phyloP scores from a whole-genome alignment of 225 moss, liverwort and hornwort genomes.

The Antitrichia curtipendula region DNA sequence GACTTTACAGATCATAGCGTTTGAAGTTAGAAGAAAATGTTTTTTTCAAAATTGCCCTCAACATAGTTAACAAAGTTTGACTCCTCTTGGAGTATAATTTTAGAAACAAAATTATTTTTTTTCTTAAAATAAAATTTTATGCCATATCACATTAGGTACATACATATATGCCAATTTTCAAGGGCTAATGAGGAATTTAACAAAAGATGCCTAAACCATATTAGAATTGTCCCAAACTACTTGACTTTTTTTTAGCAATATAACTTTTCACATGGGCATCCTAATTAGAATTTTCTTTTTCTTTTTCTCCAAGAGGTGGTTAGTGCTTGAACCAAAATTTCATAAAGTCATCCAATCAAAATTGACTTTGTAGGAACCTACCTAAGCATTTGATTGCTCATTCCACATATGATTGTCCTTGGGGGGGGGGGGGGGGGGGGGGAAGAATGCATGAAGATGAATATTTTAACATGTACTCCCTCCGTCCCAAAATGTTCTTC shows the following conservation, averaged over 20 bases:
- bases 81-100: not conserved
- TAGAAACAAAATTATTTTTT: not conserved
- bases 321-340: not conserved
- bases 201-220: not conserved
- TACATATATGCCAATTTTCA: not conserved
- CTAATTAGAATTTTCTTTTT: accelerated
- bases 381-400: not conserved
- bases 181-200: accelerated
- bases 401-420: not conserved
- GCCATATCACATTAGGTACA: not conserved
- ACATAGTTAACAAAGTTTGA: not conserved
- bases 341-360: not conserved
- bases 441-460: not conserved
- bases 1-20: accelerated
- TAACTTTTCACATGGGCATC: not conserved
- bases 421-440: too few relatives aligned
- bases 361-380: not conserved
- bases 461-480: too few relatives aligned
- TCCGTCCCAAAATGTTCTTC: too few relatives aligned
- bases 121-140: not conserved
- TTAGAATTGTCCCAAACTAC: accelerated
- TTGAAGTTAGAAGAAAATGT: not conserved
- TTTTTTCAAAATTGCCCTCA: not conserved
- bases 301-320: accelerated
- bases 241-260: accelerated